Evolutionary conservation across 192 early-diverging fungal species (phyloP).

Genomic region (Coemansia sp.): DNA sequence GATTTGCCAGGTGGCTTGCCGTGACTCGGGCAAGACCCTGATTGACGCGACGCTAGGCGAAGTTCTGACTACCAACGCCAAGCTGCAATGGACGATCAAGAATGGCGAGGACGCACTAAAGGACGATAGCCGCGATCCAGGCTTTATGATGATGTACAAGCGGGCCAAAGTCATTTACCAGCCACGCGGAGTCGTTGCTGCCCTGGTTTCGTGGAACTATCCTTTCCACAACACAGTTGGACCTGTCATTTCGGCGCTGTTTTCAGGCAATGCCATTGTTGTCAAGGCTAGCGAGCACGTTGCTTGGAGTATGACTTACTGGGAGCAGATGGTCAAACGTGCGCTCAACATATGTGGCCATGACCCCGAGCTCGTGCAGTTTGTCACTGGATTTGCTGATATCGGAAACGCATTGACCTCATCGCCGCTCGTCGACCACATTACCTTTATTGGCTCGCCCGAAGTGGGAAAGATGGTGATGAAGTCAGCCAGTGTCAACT

Average conservation of each 20-base stretch:
- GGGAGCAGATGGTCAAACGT: slow-evolving; percentile 63
- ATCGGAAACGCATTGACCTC: slow-evolving; percentile 75
- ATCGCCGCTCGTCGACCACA: slow-evolving; percentile 64
- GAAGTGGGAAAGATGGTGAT: slow-evolving; percentile 80
- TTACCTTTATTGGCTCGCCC: slow-evolving; percentile 89
- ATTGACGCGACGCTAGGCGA: slow-evolving; percentile 86
- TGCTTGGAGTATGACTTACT: slow-evolving; percentile 78
- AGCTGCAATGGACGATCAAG: slow-evolving; percentile 78
- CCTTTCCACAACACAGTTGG: slow-evolving; percentile 81
- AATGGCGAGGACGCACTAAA: slow-evolving; percentile 72
- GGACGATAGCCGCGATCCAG: slow-evolving; percentile 68
- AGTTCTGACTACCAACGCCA: slow-evolving; percentile 76
- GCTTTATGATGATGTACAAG: slow-evolving; percentile 78
- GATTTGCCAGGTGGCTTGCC: slow-evolving; percentile 71
- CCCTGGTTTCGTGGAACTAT: slow-evolving; percentile 89
- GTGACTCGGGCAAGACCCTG: slow-evolving; percentile 83
- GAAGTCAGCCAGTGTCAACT: slow-evolving; percentile 64
- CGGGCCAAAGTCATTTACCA: slow-evolving; percentile 73
- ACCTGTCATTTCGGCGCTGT: slow-evolving; percentile 79
- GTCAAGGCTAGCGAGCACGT: slow-evolving; percentile 86
- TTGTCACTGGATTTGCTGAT: slow-evolving; percentile 80
- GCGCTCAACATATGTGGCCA: slow-evolving; percentile 75
- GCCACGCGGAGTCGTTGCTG: slow-evolving; percentile 80
- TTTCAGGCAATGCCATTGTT: slow-evolving; percentile 84
- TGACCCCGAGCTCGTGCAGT: slow-evolving; percentile 75